phyloP scores from a whole-genome alignment of 257 asterid species.

The Nicotiana otophora region DNA sequence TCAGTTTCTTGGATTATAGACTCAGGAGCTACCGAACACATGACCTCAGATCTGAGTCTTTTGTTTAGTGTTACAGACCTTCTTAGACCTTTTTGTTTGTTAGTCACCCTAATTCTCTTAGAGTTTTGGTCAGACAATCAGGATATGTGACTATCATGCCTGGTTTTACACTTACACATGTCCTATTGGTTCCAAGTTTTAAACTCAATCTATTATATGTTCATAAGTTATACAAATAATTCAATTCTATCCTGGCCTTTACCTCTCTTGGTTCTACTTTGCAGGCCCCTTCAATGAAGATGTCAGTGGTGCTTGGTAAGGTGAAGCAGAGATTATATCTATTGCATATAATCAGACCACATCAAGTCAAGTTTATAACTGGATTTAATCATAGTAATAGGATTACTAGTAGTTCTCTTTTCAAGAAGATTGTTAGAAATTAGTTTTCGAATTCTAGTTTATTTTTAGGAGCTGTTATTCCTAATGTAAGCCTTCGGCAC shows the following conservation, averaged over 20 bases:
- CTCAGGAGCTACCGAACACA: neutral
- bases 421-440: too few species aligned
- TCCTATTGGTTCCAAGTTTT: neutral
- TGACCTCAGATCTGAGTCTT: neutral
- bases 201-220: neutral
- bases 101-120: neutral
- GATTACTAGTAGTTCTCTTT: too few species aligned
- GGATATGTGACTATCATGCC: neutral
- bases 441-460: too few species aligned
- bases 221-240: neutral
- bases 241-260: neutral
- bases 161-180: neutral
- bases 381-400: too few species aligned
- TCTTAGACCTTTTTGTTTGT: neutral
- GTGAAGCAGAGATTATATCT: too few species aligned
- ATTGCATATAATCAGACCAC: neutral
- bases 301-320: neutral
- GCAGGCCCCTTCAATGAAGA: neutral
- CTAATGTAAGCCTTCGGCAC: too few species aligned
- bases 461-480: too few species aligned
- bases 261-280: neutral
- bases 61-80: neutral
- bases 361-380: neutral
- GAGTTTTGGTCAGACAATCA: neutral
- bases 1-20: neutral